These are phyloP conservation scores for Earliella scabrosa DNA, from an alignment of 1,284 basidiomycete species.

Conservation along the genomic window DNA sequence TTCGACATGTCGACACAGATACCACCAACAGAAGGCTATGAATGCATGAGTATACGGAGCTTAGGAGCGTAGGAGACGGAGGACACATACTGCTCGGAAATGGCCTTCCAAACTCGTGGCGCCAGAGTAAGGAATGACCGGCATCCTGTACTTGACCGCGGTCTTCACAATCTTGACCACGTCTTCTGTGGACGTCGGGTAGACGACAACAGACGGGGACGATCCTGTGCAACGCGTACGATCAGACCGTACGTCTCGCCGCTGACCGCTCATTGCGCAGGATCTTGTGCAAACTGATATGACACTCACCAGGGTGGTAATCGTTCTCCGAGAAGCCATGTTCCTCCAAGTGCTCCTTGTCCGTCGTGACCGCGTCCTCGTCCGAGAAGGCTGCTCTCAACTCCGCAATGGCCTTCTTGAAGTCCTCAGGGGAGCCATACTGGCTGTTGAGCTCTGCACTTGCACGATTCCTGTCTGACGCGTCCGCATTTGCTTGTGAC, in stretches of 20 bases:
- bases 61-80: not conserved
- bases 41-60: not conserved
- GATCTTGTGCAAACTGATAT: not conserved
- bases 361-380: conserved; percentile 52
- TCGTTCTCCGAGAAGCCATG: conserved; percentile 66
- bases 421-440: conserved; percentile 56
- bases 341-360: conserved; percentile 53
- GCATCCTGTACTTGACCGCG: conserved; percentile 59
- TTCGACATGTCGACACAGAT: conserved; percentile 72
- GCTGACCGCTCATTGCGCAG: not conserved
- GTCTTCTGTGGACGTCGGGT: conserved; percentile 55
- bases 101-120: conserved; percentile 68
- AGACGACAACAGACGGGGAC: conserved; percentile 68
- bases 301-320: conserved; percentile 54
- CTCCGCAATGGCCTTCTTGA: conserved; percentile 53
- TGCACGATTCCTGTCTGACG: not conserved
- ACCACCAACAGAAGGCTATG: conserved; percentile 32
- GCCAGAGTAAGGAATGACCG: conserved; percentile 63
- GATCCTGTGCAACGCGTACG: conserved; percentile 35
- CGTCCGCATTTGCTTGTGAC: not conserved
- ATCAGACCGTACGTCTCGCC: not conserved
- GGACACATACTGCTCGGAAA: conserved; percentile 54
- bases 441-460: conserved; percentile 25
- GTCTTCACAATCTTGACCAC: conserved; percentile 63
- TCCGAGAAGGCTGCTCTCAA: conserved; percentile 44